These are phyloP conservation scores for Cercospora zeina DNA, from an alignment of 2,329 filamentous ascomycete genomes.

Conservation along the genomic window DNA sequence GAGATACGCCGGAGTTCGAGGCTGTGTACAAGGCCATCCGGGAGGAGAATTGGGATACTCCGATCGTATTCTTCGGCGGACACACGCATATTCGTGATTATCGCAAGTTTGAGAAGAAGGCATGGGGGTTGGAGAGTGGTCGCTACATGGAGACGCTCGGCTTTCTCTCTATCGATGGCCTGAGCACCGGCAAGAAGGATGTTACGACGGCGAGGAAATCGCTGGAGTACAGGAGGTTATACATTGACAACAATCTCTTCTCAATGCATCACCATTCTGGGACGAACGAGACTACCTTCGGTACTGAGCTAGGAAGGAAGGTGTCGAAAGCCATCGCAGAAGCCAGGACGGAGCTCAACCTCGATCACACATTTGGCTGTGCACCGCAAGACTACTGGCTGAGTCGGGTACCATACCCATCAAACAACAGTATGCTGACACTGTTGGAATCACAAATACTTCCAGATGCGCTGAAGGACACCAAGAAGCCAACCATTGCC, in stretches of 20 bases:
- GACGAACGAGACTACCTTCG: conserved; percentile 70
- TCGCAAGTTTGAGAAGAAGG: conserved; percentile 72
- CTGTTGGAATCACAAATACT: conserved; percentile 77
- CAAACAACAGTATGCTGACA: conserved; percentile 72
- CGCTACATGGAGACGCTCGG: conserved; percentile 94
- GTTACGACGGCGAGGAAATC: conserved; percentile 39
- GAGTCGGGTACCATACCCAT: conserved; percentile 71
- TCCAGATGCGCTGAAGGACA: conserved; percentile 51
- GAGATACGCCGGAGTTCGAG: conserved; percentile 72
- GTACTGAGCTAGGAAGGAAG: conserved; percentile 70
- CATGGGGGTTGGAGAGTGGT: conserved; percentile 80
- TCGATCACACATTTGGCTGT: conserved; percentile 79
- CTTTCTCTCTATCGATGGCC: conserved; percentile 81
- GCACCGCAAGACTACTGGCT: conserved; percentile 81
- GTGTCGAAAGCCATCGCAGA: conserved; percentile 68
- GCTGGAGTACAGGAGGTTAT: conserved; percentile 70
- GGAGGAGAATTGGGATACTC: conserved; percentile 71
- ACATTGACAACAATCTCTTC: conserved; percentile 91
- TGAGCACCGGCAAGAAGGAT: conserved; percentile 47
- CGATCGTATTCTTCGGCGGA: conserved; percentile 89
- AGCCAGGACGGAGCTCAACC: conserved; percentile 67
- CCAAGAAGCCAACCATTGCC: conserved; percentile 63
- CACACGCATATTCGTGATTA: conserved; percentile 89
- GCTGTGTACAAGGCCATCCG: conserved; percentile 77
- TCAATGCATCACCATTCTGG: conserved; percentile 80